These are phyloP conservation scores for Penicillium sumatraense DNA, from an alignment of 2,329 filamentous ascomycete species.

Conservation along the genomic window DNA sequence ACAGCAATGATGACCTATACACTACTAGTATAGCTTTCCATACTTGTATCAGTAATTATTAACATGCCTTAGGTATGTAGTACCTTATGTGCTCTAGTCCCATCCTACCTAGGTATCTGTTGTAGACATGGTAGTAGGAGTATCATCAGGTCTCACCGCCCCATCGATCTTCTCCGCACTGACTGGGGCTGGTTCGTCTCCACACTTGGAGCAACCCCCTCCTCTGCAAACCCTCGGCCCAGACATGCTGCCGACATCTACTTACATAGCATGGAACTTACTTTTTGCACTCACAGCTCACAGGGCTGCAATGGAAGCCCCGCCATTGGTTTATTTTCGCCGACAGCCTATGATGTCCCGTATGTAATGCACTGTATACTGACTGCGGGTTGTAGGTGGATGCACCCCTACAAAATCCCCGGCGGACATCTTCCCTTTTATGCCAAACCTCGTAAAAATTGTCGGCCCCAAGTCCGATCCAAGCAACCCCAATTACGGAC, in stretches of 20 bases:
- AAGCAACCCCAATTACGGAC: conserved; percentile 5
- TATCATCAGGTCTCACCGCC: background rate
- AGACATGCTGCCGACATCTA: background rate
- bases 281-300: background rate
- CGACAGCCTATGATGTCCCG: conserved; percentile 7
- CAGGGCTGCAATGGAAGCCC: background rate
- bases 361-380: too few species aligned
- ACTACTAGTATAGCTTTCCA: too few species aligned
- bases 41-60: too few species aligned
- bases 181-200: conserved; percentile 12
- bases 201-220: conserved; percentile 4
- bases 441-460: background rate
- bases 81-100: too few species aligned
- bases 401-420: too few species aligned
- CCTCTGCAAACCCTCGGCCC: background rate
- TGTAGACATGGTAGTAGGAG: too few species aligned
- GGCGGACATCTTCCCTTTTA: background rate
- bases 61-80: too few species aligned
- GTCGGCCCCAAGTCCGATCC: conserved; percentile 22
- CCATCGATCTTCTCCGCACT: conserved; percentile 21
- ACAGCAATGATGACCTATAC: too few species aligned
- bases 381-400: too few species aligned
- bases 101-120: too few species aligned
- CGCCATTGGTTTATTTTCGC: conserved; percentile 19
- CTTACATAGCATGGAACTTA: background rate